These are phyloP conservation scores for Fraxinus anomala DNA, from an alignment of 257 asterid genomes.

Conservation along the genomic window DNA sequence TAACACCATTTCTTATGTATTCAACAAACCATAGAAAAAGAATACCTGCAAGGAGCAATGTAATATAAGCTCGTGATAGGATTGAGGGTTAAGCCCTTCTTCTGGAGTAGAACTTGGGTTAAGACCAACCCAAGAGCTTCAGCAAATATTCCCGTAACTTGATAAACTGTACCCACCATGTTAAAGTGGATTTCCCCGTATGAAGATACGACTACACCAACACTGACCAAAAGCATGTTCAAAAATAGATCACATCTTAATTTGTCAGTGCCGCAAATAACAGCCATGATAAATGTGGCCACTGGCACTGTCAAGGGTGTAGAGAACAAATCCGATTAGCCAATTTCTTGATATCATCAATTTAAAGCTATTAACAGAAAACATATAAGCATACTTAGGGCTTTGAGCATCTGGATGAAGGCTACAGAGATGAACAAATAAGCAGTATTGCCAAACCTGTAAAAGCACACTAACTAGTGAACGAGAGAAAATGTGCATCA, in stretches of 20 bases:
- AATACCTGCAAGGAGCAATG: slow-evolving; percentile 99
- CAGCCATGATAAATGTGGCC: slow-evolving; percentile 94
- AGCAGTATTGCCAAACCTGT: slow-evolving; percentile 99
- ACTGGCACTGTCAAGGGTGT: slow-evolving; percentile 81
- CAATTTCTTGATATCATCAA: slow-evolving; percentile 17
- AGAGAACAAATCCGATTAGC: slow-evolving; percentile 33
- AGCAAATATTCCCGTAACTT: slow-evolving; percentile 94
- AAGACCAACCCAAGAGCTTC: slow-evolving; percentile 96
- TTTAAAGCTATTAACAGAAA: slow-evolving; percentile 17
- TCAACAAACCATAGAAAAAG: slow-evolving; percentile 27
- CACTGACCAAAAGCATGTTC: slow-evolving; percentile 92
- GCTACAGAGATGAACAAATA: slow-evolving; percentile 95
- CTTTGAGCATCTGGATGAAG: slow-evolving; percentile 99
- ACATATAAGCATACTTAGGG: slow-evolving; percentile 67
- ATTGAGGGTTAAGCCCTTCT: slow-evolving; percentile 86
- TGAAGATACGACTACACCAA: slow-evolving; percentile 92
- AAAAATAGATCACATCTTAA: slow-evolving; percentile 77
- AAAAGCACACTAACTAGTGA: slow-evolving; percentile 26
- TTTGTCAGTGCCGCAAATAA: slow-evolving; percentile 89
- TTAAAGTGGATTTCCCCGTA: slow-evolving; percentile 97
- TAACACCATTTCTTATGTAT: slow-evolving; percentile 1
- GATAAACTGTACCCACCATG: slow-evolving; percentile 89
- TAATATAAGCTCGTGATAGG: slow-evolving; percentile 94
- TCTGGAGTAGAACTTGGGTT: slow-evolving; percentile 96
- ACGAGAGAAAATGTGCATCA: neutral